Evolutionary conservation across 441 rosid species (phyloP).

Genomic region (Rhodomyrtus psidioides): DNA sequence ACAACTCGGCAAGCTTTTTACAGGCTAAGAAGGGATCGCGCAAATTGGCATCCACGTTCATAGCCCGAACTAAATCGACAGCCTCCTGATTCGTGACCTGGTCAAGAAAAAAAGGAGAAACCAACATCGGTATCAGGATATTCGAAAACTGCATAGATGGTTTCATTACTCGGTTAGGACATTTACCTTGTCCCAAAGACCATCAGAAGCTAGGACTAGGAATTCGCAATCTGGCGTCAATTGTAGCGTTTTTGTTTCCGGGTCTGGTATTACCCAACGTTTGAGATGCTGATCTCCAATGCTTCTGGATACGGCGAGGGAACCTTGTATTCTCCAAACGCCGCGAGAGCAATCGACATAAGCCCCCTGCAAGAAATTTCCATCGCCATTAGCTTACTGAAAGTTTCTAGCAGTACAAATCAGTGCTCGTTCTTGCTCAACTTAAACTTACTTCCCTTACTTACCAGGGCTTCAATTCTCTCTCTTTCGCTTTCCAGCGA

Average conservation of each 20-base stretch:
- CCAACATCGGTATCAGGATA: not conserved
- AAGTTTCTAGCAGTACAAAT: not conserved
- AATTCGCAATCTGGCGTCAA: constrained; percentile 54
- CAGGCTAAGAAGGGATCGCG: not conserved
- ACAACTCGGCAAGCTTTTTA: not conserved
- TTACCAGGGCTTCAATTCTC: constrained; percentile 63
- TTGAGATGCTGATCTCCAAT: constrained; percentile 76
- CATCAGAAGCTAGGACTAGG: constrained; percentile 90
- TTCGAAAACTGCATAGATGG: not conserved
- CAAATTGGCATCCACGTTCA: not conserved
- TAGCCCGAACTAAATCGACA: not conserved
- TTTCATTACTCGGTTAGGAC: not conserved
- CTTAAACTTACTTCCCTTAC: not conserved
- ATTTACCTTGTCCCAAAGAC: constrained; percentile 88
- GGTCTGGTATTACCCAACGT: constrained; percentile 80
- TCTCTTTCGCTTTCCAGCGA: constrained; percentile 59
- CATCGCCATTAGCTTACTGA: not conserved
- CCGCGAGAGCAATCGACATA: constrained; percentile 73
- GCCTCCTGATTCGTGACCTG: not conserved
- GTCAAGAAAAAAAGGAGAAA: not conserved
- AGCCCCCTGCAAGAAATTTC: constrained; percentile 57
- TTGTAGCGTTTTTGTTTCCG: constrained; percentile 47
- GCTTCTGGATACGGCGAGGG: constrained; percentile 80
- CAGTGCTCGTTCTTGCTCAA: not conserved
- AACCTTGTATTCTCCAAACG: constrained; percentile 85